Evolutionary conservation across 306 rosid genomes (phyloP), one percentile per base, ranked within the genome.

Genomic region (Begonia masoniana): DNA sequence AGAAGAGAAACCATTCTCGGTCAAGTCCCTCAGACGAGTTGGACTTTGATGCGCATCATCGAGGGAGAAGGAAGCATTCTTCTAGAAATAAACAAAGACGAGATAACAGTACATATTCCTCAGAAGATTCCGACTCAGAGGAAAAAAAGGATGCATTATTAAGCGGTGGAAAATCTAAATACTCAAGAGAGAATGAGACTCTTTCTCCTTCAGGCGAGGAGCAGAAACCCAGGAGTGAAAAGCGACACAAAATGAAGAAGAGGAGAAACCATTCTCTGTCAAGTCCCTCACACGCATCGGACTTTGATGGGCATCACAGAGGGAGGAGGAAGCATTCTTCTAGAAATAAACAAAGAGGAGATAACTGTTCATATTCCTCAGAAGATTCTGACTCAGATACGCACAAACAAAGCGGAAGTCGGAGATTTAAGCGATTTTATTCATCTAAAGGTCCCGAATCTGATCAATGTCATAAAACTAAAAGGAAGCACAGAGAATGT

Each of bases 261-360:
- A 11, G 62, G 81, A 66, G 4, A 21, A 43, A 53, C 57, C 64
- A 54, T 66, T 59, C 68, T 12, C 67, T 68, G 52, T 72, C 80
- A 19, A 71, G 80, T 68, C 75, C 83, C 35, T 72, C 80, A 24
- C 94, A 76, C 59, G 51, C 75, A 58, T 60, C 70, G 6, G 79
- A 62, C 62, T 48, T 56, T 64, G 71, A 71, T 65, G 62, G 66
- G 51, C 66, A 43, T 51, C 59, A 58, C 19, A 66, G 67, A 14
- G 64, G 55, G 67, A 54, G 54, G 36, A 48, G 70, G 39, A 60
- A 55, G 54, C 61, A 68, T 56, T 67, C 62, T 45, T n/a, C 13
- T 10, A 11, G 49, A 45, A 45, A 11, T 12, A 45, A 45, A 45
- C 13, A 45, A n/a, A 45, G 49, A 45, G 49, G 14, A 45, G 9